phyloP scores from a whole-genome alignment of 371 early-diverging fungal species.

The Mucor lusitanicus region DNA sequence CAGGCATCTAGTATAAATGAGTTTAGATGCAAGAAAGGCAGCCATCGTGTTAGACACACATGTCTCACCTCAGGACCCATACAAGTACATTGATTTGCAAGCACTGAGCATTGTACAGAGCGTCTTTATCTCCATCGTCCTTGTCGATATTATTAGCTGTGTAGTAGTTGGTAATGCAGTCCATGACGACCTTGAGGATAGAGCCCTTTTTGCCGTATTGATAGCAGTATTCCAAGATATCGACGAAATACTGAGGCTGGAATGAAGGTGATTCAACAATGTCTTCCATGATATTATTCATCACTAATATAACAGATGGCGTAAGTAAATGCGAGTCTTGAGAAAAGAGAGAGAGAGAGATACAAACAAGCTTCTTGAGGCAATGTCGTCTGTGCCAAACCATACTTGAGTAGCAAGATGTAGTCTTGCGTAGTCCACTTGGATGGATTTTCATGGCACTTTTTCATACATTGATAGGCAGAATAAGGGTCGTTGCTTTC shows the following conservation, averaged over 20 bases:
- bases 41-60: neutral
- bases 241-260: neutral
- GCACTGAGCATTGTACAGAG: neutral
- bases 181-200: neutral
- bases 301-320: neutral
- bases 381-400: neutral
- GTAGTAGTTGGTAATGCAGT: neutral
- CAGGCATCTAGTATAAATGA: conserved; percentile 9
- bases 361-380: neutral
- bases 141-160: neutral
- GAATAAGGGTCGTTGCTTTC: neutral
- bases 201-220: neutral
- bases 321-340: neutral
- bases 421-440: neutral
- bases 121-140: neutral
- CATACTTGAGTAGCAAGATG: neutral
- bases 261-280: neutral
- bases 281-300: neutral
- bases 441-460: neutral
- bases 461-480: conserved; percentile 5
- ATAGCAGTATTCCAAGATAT: neutral
- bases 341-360: neutral
- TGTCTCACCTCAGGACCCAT: neutral
- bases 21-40: neutral
- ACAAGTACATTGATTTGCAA: neutral